Conservation (phyloP, 768 basidiomycete genomes). For the Crucibulum laeve region DNA sequence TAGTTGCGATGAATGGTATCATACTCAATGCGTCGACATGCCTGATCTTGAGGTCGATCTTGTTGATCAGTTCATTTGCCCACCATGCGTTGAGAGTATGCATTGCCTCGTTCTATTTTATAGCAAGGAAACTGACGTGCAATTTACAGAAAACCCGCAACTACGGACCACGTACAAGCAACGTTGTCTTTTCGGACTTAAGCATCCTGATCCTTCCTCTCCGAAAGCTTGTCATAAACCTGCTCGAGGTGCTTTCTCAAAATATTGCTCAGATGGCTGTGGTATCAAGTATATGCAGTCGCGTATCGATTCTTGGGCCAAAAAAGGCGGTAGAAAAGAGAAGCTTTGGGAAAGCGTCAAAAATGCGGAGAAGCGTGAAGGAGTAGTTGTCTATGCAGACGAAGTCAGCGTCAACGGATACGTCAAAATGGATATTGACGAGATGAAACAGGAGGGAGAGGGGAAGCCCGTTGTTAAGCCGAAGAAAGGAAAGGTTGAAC, state of each 20-base stretch:
- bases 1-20: constrained; percentile 95
- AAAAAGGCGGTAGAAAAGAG: constrained; percentile 58
- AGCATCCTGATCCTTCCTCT: constrained; percentile 58
- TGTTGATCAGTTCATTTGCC: constrained; percentile 91
- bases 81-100: constrained; percentile 72
- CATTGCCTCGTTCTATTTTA: constrained; percentile 8
- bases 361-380: constrained; percentile 65
- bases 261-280: constrained; percentile 90
- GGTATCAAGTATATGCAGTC: constrained; percentile 70
- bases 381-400: constrained; percentile 50
- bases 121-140: not conserved
- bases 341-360: constrained; percentile 74
- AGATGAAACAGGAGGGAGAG: constrained; percentile 17
- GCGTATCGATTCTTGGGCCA: constrained; percentile 58
- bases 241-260: constrained; percentile 77
- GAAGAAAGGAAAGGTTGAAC: constrained; percentile 35
- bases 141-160: constrained; percentile 48
- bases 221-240: constrained; percentile 74
- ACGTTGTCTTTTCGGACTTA: constrained; percentile 69
- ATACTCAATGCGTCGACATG: constrained; percentile 80
- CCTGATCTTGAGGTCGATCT: constrained; percentile 79
- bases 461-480: constrained; percentile 12
- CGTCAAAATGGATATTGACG: constrained; percentile 17
- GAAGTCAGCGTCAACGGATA: constrained; percentile 12
- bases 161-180: constrained; percentile 76